phyloP scores from a whole-genome alignment of 257 asterid genomes.

The Thymus mandschuricus region DNA sequence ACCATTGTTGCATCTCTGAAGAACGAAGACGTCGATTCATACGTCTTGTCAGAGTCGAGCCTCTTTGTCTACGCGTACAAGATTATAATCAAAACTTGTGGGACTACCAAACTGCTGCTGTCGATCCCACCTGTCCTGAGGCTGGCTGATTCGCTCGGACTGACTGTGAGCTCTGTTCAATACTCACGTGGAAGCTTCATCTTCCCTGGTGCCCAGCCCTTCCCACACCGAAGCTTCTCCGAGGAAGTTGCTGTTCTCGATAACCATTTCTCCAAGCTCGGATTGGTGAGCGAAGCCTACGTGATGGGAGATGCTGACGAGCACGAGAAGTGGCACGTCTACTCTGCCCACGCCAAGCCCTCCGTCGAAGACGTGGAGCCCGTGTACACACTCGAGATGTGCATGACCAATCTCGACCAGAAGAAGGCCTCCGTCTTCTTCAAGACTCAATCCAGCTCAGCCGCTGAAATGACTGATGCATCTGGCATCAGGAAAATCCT shows the following conservation, averaged over 20 bases:
- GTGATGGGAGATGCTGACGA: slow-evolving; percentile 62
- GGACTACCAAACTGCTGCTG: slow-evolving; percentile 82
- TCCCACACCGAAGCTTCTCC: slow-evolving; percentile 72
- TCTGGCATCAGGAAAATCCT: slow-evolving; percentile 79
- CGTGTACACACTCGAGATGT: slow-evolving; percentile 74
- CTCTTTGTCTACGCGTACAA: slow-evolving; percentile 76
- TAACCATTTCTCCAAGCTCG: slow-evolving; percentile 54
- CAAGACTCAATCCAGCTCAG: slow-evolving; percentile 67
- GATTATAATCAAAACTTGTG: slow-evolving; percentile 80
- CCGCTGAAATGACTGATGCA: slow-evolving; percentile 58
- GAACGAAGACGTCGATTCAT: slow-evolving; percentile 70
- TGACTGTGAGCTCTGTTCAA: slow-evolving; percentile 58
- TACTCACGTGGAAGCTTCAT: slow-evolving; percentile 82
- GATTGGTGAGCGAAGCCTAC: slow-evolving; percentile 61
- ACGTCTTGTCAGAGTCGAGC: slow-evolving; percentile 87
- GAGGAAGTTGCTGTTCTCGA: slow-evolving; percentile 77
- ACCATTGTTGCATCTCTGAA: slow-evolving; percentile 76
- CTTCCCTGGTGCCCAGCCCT: slow-evolving; percentile 80
- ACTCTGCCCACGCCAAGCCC: slow-evolving; percentile 58
- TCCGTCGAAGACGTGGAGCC: slow-evolving; percentile 23
- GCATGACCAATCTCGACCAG: slow-evolving; percentile 80
- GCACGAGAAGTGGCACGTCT: slow-evolving; percentile 77
- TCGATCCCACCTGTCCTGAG: slow-evolving; percentile 70
- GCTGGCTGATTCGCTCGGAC: slow-evolving; percentile 49
- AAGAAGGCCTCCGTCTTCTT: slow-evolving; percentile 65